Base-by-base conservation (phyloP, 768 basidiomycete species). In the Amanita pallidorosea region DNA sequence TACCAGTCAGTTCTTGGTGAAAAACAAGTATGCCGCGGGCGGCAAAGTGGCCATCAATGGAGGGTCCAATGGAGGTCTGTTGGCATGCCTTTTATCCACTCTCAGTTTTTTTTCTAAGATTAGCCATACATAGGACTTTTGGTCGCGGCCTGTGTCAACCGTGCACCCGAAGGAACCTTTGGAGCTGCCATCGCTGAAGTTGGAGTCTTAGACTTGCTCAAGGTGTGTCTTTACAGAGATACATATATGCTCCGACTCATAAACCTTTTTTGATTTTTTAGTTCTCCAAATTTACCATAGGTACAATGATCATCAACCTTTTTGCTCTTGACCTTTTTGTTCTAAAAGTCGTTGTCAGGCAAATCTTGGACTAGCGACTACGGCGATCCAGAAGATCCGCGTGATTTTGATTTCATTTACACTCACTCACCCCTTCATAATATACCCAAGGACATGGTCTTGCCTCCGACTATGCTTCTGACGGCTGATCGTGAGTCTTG, bases 361-460 rank as follows among this genome's bases (percentile, higher is more conserved):
- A 74, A 75, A 54, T 81, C 83, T 5, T 92, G 89, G 89, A 79
- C 74, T 2, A 75, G 80, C 22, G 89, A 91, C 64, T 91, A 83
- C 52, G 88, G 88, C 15, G 68, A 85, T 59, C 83, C 88, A 2
- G 79, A 85, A 57, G 71, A 81, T 52, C 72, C 88, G 3, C 69
- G 80, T 11, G 87, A 88, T 56, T 92, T 92, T 58, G 89, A 92
- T 67, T 90, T 86, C 67, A 87, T 90, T 56, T 72, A 79, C 61
- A 83, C 81, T 2, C 75, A 86, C 53, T 91, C 88, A 8, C 88
- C 89, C 0, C 58, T 92, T 25, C 88, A 92, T 63, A 91, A 85
- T 56, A 71, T 91, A n/a, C 74, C 81, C 37, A 69, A 67, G 42
- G 68, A 76, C 57, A 79, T 71, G 61, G 64, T 70, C 5, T 67